These are phyloP conservation scores for Vigna nakashimae DNA, from an alignment of 306 rosid genomes.

Conservation along the genomic window DNA sequence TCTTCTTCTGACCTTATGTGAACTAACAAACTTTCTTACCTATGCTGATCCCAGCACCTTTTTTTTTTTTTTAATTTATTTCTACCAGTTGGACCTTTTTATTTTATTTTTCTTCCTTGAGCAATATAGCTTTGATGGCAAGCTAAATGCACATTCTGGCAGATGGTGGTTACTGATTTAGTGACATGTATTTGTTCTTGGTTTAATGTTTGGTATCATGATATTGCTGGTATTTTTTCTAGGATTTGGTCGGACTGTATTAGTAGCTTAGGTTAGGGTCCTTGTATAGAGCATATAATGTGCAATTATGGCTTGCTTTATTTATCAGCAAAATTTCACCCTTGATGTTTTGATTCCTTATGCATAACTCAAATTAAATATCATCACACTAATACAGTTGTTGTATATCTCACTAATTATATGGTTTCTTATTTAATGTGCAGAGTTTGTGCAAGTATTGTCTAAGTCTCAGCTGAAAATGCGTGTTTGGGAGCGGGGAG, in stretches of 20 bases:
- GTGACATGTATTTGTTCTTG: not conserved
- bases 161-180: not conserved
- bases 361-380: slow-evolving; percentile 25
- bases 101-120: not conserved
- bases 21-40: not conserved
- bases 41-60: not conserved
- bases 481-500: slow-evolving; percentile 99
- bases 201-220: slow-evolving; percentile 15
- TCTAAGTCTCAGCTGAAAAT: slow-evolving; percentile 83
- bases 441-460: slow-evolving; percentile 94
- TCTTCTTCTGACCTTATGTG: too few relatives aligned
- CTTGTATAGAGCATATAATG: slow-evolving; percentile 26
- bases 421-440: slow-evolving; percentile 37
- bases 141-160: slow-evolving; percentile 18
- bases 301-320: slow-evolving; percentile 13
- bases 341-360: slow-evolving; percentile 13
- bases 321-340: not conserved
- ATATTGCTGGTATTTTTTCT: not conserved
- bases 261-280: slow-evolving; percentile 1
- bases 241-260: slow-evolving; percentile 9
- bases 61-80: not conserved
- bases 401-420: slow-evolving; percentile 5
- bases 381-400: slow-evolving; percentile 1
- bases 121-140: slow-evolving; percentile 13
- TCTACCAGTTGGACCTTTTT: not conserved